phyloP scores from a whole-genome alignment of 352 stramenopile species.

The Peronospora tabacina region DNA sequence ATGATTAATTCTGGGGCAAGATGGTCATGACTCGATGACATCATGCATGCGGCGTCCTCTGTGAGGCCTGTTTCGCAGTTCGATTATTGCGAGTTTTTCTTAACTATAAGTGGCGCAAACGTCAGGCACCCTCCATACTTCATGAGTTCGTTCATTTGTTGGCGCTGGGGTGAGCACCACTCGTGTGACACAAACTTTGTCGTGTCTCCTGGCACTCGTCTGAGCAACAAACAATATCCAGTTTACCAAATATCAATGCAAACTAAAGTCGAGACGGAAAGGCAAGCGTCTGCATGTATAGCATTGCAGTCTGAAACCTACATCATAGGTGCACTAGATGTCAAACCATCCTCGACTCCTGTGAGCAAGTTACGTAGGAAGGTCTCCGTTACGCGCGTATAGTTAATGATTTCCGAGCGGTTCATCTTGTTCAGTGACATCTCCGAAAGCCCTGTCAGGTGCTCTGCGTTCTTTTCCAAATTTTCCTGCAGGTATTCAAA shows the following conservation, averaged over 20 bases:
- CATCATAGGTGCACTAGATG: conserved; percentile 31
- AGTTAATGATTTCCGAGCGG: conserved; percentile 91
- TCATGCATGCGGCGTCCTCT: conserved; percentile 21
- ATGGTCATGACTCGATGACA: conserved; percentile 13
- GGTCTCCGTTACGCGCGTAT: conserved; percentile 89
- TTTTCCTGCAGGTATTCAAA: conserved; percentile 93
- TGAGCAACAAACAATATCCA: conserved; percentile 19
- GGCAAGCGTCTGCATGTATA: conserved; percentile 21
- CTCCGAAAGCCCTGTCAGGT: conserved; percentile 87
- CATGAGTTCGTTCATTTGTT: conserved; percentile 24
- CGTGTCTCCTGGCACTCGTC: conserved; percentile 4
- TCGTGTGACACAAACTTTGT: background rate
- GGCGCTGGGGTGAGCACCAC: conserved; percentile 8
- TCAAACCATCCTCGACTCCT: conserved; percentile 86
- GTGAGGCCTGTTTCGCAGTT: conserved; percentile 17
- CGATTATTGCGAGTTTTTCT: conserved; percentile 17
- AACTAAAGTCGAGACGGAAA: conserved; percentile 28
- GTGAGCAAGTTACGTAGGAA: conserved; percentile 89
- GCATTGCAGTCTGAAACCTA: conserved; percentile 22
- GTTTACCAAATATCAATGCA: conserved; percentile 26
- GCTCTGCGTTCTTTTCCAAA: conserved; percentile 91
- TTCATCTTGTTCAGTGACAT: conserved; percentile 90
- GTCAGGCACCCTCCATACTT: conserved; percentile 10
- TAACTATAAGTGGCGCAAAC: conserved; percentile 29
- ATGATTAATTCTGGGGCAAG: conserved; percentile 25